phyloP scores from a whole-genome alignment of 2,329 filamentous ascomycete species.

The Fusarium lateritium region DNA sequence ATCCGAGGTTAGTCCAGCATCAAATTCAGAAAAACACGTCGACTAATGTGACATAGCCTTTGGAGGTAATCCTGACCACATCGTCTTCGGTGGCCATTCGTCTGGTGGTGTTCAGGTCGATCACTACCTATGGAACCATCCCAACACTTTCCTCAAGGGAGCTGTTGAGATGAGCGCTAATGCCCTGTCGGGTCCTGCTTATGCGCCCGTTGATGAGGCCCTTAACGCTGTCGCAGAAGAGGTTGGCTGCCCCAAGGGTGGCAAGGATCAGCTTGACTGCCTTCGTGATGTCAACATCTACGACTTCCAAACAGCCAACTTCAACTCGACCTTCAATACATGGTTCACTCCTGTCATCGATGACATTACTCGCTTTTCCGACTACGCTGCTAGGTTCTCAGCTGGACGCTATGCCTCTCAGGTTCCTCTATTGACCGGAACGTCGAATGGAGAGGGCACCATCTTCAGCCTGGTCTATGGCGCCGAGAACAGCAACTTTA shows the following conservation, averaged over 20 bases:
- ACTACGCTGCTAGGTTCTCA: constrained; percentile 48
- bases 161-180: constrained; percentile 61
- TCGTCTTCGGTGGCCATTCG: constrained; percentile 61
- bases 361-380: constrained; percentile 52
- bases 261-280: constrained; percentile 55
- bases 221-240: constrained; percentile 56
- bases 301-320: constrained; percentile 44
- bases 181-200: constrained; percentile 57
- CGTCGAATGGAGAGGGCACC: constrained; percentile 55
- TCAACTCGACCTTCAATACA: constrained; percentile 54
- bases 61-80: constrained; percentile 61
- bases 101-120: constrained; percentile 57
- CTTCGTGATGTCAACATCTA: constrained; percentile 51
- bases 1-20: constrained; percentile 34
- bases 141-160: constrained; percentile 55
- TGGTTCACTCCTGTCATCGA: constrained; percentile 60
- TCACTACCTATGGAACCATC: constrained; percentile 60
- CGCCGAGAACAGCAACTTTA: constrained; percentile 50
- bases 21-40: neutral
- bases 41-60: constrained; percentile 52
- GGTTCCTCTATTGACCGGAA: constrained; percentile 56
- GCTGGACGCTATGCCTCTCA: constrained; percentile 51
- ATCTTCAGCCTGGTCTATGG: constrained; percentile 56
- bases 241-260: constrained; percentile 53
- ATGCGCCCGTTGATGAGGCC: constrained; percentile 55